Percentiles rank a stretch among this genome's conserved stretches.
Conservation (phyloP, 2,329 filamentous ascomycete genomes). For the Dactylellina cionopaga region DNA sequence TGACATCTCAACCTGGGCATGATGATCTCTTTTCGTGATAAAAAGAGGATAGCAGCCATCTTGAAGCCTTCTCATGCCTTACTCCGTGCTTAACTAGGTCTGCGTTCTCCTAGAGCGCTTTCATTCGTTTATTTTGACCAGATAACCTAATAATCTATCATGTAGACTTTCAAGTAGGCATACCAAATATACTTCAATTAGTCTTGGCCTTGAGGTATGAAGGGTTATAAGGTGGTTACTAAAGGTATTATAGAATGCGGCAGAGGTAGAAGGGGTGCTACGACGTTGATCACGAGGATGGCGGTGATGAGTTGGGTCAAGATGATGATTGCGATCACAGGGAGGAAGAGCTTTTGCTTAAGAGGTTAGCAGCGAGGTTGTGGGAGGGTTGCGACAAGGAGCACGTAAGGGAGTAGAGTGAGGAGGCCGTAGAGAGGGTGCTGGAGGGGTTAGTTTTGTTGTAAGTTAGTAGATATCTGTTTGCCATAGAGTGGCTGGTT, state of each 20-base stretch:
- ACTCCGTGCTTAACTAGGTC: too few relatives aligned
- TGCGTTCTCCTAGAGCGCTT: too few relatives aligned
- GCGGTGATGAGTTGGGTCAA: slow-evolving; percentile 55
- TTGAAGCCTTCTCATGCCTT: too few relatives aligned
- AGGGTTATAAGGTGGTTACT: slow-evolving; percentile 52
- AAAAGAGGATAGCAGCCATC: too few relatives aligned
- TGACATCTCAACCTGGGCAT: too few relatives aligned
- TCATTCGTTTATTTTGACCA: too few relatives aligned
- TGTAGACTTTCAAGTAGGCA: too few relatives aligned
- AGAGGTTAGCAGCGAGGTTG: slow-evolving; percentile 55
- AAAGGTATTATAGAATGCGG: slow-evolving; percentile 56
- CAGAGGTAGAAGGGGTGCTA: slow-evolving; percentile 56
- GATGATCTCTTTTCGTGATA: too few relatives aligned
- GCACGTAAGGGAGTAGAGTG: slow-evolving; percentile 55
- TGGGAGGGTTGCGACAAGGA: slow-evolving; percentile 55
- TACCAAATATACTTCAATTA: not conserved
- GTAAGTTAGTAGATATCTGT: too few relatives aligned
- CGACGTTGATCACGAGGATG: slow-evolving; percentile 56
- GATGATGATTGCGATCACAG: slow-evolving; percentile 41
- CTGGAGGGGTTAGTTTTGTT: slow-evolving; percentile 22
- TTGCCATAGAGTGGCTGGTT: too few relatives aligned
- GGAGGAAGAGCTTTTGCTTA: slow-evolving; percentile 45
- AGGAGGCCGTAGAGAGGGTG: slow-evolving; percentile 47
- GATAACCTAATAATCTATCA: too few relatives aligned
- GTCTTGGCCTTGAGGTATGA: not conserved